These are phyloP conservation scores for Quercus lobata DNA, from an alignment of 331 rosid genomes.

Conservation along the genomic window DNA sequence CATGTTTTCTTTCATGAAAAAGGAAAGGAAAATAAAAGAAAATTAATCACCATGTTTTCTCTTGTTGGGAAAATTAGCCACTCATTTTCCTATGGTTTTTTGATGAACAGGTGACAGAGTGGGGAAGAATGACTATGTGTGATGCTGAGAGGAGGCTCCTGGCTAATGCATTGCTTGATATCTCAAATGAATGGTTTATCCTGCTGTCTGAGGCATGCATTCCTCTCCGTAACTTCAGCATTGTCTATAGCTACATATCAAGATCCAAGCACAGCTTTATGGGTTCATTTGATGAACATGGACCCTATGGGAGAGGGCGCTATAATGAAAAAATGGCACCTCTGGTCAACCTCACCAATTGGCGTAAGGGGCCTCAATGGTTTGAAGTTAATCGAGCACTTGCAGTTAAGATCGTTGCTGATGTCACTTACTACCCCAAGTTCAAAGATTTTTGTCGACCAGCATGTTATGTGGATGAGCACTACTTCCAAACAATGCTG, in stretches of 20 bases:
- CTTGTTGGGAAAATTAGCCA: not conserved
- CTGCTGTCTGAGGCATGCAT: slow-evolving; percentile 93
- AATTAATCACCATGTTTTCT: not conserved
- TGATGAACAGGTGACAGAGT: slow-evolving; percentile 70
- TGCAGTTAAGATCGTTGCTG: slow-evolving; percentile 65
- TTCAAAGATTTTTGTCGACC: slow-evolving; percentile 76
- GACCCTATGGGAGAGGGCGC: slow-evolving; percentile 99
- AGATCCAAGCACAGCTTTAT: slow-evolving; percentile 78
- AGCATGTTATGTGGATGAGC: slow-evolving; percentile 92
- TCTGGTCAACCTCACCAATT: slow-evolving; percentile 68
- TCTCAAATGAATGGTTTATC: slow-evolving; percentile 92
- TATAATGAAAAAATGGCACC: slow-evolving; percentile 76
- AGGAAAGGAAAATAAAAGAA: not conserved
- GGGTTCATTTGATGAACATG: slow-evolving; percentile 82
- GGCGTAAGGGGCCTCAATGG: slow-evolving; percentile 99
- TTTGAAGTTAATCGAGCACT: slow-evolving; percentile 77
- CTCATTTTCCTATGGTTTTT: not conserved
- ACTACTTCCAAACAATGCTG: slow-evolving; percentile 95
- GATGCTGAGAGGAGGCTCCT: slow-evolving; percentile 94
- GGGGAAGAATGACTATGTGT: slow-evolving; percentile 99
- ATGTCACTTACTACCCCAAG: slow-evolving; percentile 62
- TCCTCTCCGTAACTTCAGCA: slow-evolving; percentile 85
- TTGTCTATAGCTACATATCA: slow-evolving; percentile 63
- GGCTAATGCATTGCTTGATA: slow-evolving; percentile 90
- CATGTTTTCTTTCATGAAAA: not conserved